These are phyloP conservation scores for Houttuynia cordata DNA, from an alignment of 164 flowering plant species.

Conservation along the genomic window DNA sequence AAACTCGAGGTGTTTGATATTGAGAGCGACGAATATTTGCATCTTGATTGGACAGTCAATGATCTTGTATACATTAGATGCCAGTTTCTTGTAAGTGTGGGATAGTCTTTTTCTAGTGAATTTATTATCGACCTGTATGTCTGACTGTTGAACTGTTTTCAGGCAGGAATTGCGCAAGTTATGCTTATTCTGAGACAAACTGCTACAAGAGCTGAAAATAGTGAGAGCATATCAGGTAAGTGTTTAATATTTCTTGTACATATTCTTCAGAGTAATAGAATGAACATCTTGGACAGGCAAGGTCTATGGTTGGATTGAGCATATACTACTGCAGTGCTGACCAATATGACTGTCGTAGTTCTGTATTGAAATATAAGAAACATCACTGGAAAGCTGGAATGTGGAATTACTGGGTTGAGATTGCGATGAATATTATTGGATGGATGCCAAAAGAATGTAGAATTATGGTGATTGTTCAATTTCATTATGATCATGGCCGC, in stretches of 20 bases:
- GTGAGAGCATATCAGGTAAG: not conserved
- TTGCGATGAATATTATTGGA: no score
- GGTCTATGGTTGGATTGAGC: not conserved
- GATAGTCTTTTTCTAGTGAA: constrained; percentile 13
- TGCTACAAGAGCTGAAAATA: not conserved
- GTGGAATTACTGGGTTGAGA: no score
- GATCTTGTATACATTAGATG: constrained; percentile 27
- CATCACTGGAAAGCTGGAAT: no score
- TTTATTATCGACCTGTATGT: not conserved
- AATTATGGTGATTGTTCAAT: not conserved
- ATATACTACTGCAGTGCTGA: no score
- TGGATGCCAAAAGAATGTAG: not conserved
- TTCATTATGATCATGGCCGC: not conserved
- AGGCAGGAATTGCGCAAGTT: constrained; percentile 2
- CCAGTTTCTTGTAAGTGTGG: constrained; percentile 37
- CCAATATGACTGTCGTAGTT: no score
- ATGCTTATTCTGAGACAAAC: not conserved
- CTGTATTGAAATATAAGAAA: no score
- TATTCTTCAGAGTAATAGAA: no score
- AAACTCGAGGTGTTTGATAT: constrained; percentile 18
- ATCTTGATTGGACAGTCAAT: constrained; percentile 19
- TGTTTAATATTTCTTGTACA: not conserved
- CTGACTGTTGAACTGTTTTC: not conserved
- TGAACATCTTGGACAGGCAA: not conserved
- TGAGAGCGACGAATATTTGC: constrained; percentile 8